Conservation (phyloP, 2,329 filamentous ascomycete genomes). For the Aspergillus persii region DNA sequence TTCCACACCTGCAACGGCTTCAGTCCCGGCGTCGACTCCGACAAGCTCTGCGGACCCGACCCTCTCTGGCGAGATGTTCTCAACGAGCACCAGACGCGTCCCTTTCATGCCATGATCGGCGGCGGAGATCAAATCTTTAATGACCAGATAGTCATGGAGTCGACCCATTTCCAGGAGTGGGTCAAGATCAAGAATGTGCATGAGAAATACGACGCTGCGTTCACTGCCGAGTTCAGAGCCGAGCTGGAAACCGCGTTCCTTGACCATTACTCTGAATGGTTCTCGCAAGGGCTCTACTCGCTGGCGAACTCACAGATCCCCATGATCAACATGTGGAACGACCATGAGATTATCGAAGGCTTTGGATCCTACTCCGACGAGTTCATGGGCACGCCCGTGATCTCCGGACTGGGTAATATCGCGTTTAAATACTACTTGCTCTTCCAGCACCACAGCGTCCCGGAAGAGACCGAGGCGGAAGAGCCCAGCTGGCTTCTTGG, state of each 20-base stretch:
- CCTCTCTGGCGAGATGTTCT: slow-evolving; percentile 95
- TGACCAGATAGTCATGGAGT: slow-evolving; percentile 74
- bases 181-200: slow-evolving; percentile 73
- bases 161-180: slow-evolving; percentile 78
- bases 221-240: slow-evolving; percentile 77
- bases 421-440: slow-evolving; percentile 99
- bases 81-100: slow-evolving; percentile 83
- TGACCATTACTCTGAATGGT: slow-evolving; percentile 88
- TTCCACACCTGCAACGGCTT: slow-evolving; percentile 98
- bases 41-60: slow-evolving; percentile 86
- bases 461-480: slow-evolving; percentile 72
- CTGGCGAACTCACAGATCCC: slow-evolving; percentile 92
- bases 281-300: slow-evolving; percentile 91
- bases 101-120: slow-evolving; percentile 98
- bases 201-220: slow-evolving; percentile 74
- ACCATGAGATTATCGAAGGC: slow-evolving; percentile 88
- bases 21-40: slow-evolving; percentile 71
- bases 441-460: slow-evolving; percentile 91
- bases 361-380: slow-evolving; percentile 90
- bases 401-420: slow-evolving; percentile 82
- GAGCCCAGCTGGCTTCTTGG: slow-evolving; percentile 94
- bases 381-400: slow-evolving; percentile 88
- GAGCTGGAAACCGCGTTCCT: slow-evolving; percentile 89
- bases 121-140: slow-evolving; percentile 98
- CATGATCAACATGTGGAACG: slow-evolving; percentile 98